phyloP scores from a whole-genome alignment of 2,329 filamentous ascomycete genomes.

The Grosmannia serpens region DNA sequence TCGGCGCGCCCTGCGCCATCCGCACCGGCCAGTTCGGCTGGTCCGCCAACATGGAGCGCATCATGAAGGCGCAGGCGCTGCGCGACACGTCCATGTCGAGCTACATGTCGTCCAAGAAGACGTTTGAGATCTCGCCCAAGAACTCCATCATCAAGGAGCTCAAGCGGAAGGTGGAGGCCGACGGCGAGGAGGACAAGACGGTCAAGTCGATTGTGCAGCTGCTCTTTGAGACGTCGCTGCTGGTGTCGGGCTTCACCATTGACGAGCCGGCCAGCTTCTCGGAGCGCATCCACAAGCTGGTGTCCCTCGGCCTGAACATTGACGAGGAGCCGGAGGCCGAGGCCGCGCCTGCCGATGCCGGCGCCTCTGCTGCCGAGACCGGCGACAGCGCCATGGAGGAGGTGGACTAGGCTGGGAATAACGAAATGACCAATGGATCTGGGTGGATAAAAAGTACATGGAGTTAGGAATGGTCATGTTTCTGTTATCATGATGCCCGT shows the following conservation, averaged over 20 bases:
- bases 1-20: conserved; percentile 91
- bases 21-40: conserved; percentile 99
- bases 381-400: conserved; percentile 99
- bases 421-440: conserved; percentile 15
- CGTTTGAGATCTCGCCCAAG: conserved; percentile 99
- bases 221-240: conserved; percentile 95
- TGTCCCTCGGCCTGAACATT: conserved; percentile 93
- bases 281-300: conserved; percentile 99
- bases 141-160: conserved; percentile 97
- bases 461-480: conserved; percentile 24
- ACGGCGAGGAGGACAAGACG: conserved; percentile 96
- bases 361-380: conserved; percentile 45
- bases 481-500: conserved; percentile 8
- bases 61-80: conserved; percentile 99
- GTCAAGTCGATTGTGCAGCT: conserved; percentile 99
- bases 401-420: conserved; percentile 65
- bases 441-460: conserved; percentile 27
- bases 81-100: conserved; percentile 99
- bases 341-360: conserved; percentile 44
- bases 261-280: conserved; percentile 97
- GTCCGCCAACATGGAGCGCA: conserved; percentile 99
- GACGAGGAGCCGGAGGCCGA: conserved; percentile 80
- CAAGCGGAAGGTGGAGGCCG: conserved; percentile 96
- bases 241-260: conserved; percentile 98
- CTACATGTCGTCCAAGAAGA: conserved; percentile 99